Evolutionary conservation across 2,329 filamentous ascomycete species (phyloP).

Genomic region (Fusarium sp.): DNA sequence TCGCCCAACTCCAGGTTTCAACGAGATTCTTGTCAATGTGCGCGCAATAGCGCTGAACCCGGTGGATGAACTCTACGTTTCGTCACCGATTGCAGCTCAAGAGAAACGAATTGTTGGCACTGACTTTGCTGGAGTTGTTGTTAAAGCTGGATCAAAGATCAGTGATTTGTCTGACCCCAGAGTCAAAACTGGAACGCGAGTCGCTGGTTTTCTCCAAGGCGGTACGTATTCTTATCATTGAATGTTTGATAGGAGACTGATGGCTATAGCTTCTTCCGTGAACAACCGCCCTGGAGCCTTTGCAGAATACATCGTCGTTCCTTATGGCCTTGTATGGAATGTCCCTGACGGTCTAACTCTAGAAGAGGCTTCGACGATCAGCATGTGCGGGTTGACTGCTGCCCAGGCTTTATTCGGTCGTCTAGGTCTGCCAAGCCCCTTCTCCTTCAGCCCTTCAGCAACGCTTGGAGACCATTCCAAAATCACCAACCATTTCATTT

Average conservation of each 20-base stretch:
- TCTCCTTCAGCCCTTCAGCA: conserved; percentile 11
- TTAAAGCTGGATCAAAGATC: conserved; percentile 31
- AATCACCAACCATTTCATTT: conserved; percentile 45
- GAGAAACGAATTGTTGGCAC: conserved; percentile 52
- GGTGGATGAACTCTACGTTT: conserved; percentile 50
- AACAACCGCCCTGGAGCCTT: conserved; percentile 60
- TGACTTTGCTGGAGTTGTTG: conserved; percentile 55
- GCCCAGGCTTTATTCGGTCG: conserved; percentile 56
- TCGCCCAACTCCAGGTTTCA: conserved; percentile 12
- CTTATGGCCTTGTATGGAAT: too few species aligned
- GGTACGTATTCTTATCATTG: neutral
- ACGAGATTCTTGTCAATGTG: conserved; percentile 43
- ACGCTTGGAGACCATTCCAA: rapidly evolving
- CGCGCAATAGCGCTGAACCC: conserved; percentile 46
- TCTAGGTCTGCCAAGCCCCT: conserved; percentile 51
- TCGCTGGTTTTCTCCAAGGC: conserved; percentile 58
- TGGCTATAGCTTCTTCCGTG: conserved; percentile 48
- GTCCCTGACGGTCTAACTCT: too few species aligned
- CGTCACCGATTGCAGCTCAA: conserved; percentile 48
- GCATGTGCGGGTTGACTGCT: too few species aligned
- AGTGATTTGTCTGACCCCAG: conserved; percentile 20
- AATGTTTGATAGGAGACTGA: rapidly evolving
- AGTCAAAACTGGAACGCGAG: conserved; percentile 46
- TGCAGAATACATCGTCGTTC: too few species aligned
- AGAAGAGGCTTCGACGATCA: too few species aligned